These are phyloP conservation scores for Entomortierella parvispora DNA, from an alignment of 192 early-diverging fungal genomes.

Conservation along the genomic window DNA sequence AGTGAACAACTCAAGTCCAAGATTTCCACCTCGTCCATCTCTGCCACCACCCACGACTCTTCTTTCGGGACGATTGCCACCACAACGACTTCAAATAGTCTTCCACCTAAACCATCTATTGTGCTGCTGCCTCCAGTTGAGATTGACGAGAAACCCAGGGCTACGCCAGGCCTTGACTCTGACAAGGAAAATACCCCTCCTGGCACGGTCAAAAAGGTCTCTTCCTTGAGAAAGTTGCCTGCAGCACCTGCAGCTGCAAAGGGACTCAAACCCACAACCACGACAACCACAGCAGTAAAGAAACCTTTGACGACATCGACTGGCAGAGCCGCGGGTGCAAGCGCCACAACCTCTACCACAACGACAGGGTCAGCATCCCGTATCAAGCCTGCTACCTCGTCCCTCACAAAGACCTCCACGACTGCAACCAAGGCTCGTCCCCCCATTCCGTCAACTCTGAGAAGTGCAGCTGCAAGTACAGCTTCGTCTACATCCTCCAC, in stretches of 20 bases:
- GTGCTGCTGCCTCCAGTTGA: constrained; percentile 42
- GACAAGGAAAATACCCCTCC: constrained; percentile 24
- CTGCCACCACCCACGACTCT: background rate
- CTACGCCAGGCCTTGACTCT: background rate
- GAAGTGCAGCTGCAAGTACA: constrained; percentile 16
- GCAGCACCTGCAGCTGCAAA: constrained; percentile 7
- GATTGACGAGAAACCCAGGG: constrained; percentile 15
- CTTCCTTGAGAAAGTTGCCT: constrained; percentile 1
- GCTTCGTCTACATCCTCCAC: background rate
- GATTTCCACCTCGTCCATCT: constrained; percentile 1
- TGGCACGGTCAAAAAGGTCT: background rate
- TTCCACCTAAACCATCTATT: constrained; percentile 8
- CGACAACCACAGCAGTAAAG: background rate
- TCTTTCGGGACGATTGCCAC: background rate
- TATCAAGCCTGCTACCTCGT: constrained; percentile 8
- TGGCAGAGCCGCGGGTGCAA: constrained; percentile 3
- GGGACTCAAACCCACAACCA: background rate
- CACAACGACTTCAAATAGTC: background rate
- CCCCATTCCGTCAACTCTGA: constrained; percentile 22
- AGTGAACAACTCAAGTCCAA: background rate
- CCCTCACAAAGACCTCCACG: constrained; percentile 12
- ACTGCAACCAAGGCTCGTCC: constrained; percentile 19
- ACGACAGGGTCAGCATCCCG: background rate
- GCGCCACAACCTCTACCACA: constrained; percentile 2
- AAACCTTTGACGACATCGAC: constrained; percentile 26